Conservation (phyloP, 768 basidiomycete genomes). For the Leccinum truebloodii region DNA sequence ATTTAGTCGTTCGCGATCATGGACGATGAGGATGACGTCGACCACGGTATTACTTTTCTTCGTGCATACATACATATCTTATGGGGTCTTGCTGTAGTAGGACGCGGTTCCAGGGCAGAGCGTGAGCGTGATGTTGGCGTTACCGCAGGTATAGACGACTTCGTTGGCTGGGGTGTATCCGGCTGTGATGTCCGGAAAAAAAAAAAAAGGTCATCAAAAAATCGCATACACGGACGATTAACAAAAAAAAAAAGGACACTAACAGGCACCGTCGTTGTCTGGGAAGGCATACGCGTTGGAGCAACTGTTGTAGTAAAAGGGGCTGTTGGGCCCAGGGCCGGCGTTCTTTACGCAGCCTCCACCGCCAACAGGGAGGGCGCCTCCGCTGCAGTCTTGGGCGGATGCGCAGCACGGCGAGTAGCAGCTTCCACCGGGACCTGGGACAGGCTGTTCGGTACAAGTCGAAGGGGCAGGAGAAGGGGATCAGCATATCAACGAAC, state of each 20-base stretch:
- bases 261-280: constrained; percentile 23
- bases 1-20: too few relatives aligned
- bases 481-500: background rate
- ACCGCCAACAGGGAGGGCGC: background rate
- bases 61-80: too few relatives aligned
- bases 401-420: constrained; percentile 24
- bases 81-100: background rate
- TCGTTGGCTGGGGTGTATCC: constrained; percentile 20
- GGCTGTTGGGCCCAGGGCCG: constrained; percentile 1
- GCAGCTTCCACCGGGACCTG: constrained; percentile 20
- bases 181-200: background rate
- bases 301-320: background rate
- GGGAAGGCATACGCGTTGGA: constrained; percentile 19
- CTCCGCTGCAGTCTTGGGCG: background rate
- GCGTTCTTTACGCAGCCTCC: background rate
- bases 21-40: too few relatives aligned
- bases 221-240: background rate
- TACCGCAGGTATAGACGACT: constrained; percentile 25
- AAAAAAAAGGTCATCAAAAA: background rate
- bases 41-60: background rate
- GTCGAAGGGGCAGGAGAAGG: background rate
- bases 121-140: constrained; percentile 20
- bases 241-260: background rate
- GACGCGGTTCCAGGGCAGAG: constrained; percentile 24
- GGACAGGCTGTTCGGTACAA: constrained; percentile 13